Evolutionary conservation across 306 rosid species (phyloP), one percentile per base, ranked within the genome.

Genomic region (Vigna radiata): DNA sequence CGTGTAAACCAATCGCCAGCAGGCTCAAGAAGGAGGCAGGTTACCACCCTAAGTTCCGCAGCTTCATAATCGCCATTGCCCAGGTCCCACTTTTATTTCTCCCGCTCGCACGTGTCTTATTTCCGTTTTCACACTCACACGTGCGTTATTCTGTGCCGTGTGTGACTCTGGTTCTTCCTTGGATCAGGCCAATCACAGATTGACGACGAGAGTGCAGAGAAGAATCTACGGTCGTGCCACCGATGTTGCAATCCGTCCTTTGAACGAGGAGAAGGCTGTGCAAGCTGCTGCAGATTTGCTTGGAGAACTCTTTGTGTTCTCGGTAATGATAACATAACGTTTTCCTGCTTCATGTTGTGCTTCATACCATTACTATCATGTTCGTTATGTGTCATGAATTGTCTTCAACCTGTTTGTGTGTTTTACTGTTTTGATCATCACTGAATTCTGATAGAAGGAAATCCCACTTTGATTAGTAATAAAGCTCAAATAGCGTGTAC

Each of bases 211-310:
- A 63, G 43, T 90, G 60, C 97, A 93, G 86, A 77, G 97, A 68
- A 84, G 90, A 55, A 90, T 93, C 37, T 93, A 93, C 78, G 90
- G 96, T 41, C 88, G 53, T 19, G 87, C 87, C 6, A 93, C 92
- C 69, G 88, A 88, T 79, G 85, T 79, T 52, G 93, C 75, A 5
- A 90, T 93, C 25, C 90, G 85, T n/a, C 97, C 97, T 10, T 72
- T 93, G 64, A 70, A 93, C n/a, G 91, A 90, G 78, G 93, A 90
- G 53, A 93, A 84, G 54, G 97, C 96, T 75, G 96, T 93, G 9
- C 93, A 90, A 73, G 91, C 89, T 15, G 97, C 97, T 7, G 92
- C 96, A 27, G 97, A 93, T 81, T 85, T 93, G 56, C 80, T 90
- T 5, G 94, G 96, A 60, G 97, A 93, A 44, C 73, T 90, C 60